A percentile compares a stretch with the other conserved stretches of the same genome.
Evolutionary conservation across 345 rosid species (phyloP).

Genomic region (Rhodamnia rubescens): DNA sequence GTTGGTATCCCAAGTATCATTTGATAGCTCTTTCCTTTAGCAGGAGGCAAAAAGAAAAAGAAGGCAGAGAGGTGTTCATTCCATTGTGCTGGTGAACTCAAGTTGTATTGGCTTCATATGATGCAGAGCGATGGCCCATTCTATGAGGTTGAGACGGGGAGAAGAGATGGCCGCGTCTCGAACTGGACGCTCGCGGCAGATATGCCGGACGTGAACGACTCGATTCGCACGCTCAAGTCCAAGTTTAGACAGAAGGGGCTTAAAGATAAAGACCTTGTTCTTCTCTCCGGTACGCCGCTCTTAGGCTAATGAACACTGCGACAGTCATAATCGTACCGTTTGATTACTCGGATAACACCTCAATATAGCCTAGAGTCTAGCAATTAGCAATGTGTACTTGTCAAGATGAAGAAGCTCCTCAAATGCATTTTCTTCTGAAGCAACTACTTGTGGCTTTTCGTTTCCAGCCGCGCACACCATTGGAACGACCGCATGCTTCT

Average conservation of each 20-base stretch:
- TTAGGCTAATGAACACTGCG: background rate
- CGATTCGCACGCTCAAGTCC: conserved; percentile 34
- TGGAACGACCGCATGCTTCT: conserved; percentile 86
- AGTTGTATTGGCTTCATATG: background rate
- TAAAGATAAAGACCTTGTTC: conserved; percentile 61
- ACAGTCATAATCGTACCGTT: too few species aligned
- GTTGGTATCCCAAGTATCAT: background rate
- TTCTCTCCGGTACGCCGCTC: conserved; percentile 38
- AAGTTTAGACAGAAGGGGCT: conserved; percentile 63
- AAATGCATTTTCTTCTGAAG: background rate
- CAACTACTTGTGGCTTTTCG: background rate
- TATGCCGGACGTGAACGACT: conserved; percentile 61
- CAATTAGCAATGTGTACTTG: background rate
- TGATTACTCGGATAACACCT: background rate
- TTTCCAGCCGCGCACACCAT: conserved; percentile 66
- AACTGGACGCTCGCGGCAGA: conserved; percentile 29
- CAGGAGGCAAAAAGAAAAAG: background rate
- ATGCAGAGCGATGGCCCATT: conserved; percentile 48
- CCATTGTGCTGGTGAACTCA: background rate
- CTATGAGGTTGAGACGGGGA: conserved; percentile 51
- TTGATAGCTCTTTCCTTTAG: background rate
- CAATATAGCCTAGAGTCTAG: background rate
- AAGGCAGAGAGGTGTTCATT: background rate
- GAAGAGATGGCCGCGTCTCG: conserved; percentile 65
- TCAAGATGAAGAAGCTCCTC: background rate